Evolutionary conservation across 1,284 basidiomycete genomes (phyloP), one percentile per base, ranked within the genome.

Genomic region (Somion occarium): DNA sequence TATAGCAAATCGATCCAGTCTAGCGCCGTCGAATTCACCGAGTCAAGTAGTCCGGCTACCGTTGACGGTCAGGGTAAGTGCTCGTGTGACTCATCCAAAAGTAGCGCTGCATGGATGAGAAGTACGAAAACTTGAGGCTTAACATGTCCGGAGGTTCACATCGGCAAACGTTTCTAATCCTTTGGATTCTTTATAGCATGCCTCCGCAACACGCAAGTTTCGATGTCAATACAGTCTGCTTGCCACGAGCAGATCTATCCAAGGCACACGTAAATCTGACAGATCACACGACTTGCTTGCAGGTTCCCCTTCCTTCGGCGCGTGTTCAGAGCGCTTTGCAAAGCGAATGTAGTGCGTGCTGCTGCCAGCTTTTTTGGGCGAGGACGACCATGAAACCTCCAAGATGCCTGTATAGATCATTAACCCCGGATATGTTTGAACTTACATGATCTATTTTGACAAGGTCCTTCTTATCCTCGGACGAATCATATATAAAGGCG

Each of bases 221-320:
- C n/a, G n/a, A n/a, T 34, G 7, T 34, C 30, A 34, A 34, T 34
- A 34, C 30, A 34, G 15, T 34, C 30, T n/a, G n/a, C n/a, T n/a
- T n/a, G 30, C 30, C 30, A 34, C 30, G 30, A 34, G 30, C 30
- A 15, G 15, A 34, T 34, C 30, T 34, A 19, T 18, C 20, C 22
- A 39, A 4, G 34, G 25, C 43, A 43, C 46, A 44, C 45, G 51
- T 42, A 18, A 38, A n/a, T 5, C 39, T 27, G 20, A 22, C 42
- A 43, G 42, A 43, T 43, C 42, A 43, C 42, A 43, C 42, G 42
- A 43, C 42, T 48, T 38, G 48, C 46, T 45, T 38, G 38, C 50
- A 39, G 45, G 37, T 38, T 44, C 47, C 34, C 22, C 44, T 25
- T 30, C 37, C 44, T 39, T 49, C 41, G 50, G n/a, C 7, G 41